Evolutionary conservation across 257 asterid species (phyloP), one percentile per base, ranked within the genome.

Genomic region (Ophiorrhiza pumila): DNA sequence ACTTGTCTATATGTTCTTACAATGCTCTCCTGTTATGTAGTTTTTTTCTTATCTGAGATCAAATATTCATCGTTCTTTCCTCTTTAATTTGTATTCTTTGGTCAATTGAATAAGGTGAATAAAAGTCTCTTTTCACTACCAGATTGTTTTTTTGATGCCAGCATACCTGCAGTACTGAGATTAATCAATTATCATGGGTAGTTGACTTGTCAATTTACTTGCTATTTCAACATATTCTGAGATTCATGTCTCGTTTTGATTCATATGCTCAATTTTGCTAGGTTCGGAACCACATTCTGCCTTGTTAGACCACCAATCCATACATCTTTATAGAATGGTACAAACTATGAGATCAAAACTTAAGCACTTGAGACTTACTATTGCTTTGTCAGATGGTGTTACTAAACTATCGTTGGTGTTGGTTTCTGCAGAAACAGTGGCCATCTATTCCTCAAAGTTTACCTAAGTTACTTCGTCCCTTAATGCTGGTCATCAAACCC

Each of bases 281-380:
- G 98, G 99, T 84, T 85, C 97, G 6, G 96, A 90, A 49, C 99
- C 95, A 23, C 96, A 94, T 75, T 74, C 76, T 71, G 89, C 97
- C n/a, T 68, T 94, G 74, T 82, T 82, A 80, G 81, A 91, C 77
- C 85, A 91, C 84, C 85, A 72, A 42, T 85, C 96, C 29, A 85
- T 94, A 74, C 90, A 85, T 81, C 85, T 94, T 71, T 91, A 94
- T 69, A 83, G 66, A 80, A 88, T 94, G 97, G 99, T 94, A 91
- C 61, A 62, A n/a, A 22, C 72, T 80, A 68, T 68, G 66, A 35
- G 45, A 72, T 65, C 53, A 71, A 42, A 65, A 6, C 46, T 80
- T 64, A 22, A 39, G 69, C 61, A 32, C 35, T 58, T 65, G 52
- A 77, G 65, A 42, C 71, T 27, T 3, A 34, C 12, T 23, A 35